Evolutionary conservation across 805 yeast species (phyloP).

Genomic region (Starmerella roubikii): DNA sequence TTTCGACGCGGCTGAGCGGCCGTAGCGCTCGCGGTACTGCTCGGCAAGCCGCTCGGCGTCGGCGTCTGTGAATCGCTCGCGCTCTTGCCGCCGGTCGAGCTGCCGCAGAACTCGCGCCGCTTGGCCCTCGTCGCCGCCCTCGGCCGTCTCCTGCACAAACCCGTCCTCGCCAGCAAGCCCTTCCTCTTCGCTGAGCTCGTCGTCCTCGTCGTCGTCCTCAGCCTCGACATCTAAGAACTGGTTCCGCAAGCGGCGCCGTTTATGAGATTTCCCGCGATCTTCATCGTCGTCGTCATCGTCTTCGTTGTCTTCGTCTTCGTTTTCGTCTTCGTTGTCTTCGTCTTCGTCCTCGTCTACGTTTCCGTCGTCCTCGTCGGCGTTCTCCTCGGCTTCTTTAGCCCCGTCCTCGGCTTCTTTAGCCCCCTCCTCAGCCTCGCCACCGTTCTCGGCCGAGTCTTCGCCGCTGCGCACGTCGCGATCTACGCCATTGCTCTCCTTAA

Average conservation of each 20-base stretch:
- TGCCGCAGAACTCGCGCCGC: slow-evolving; percentile 73
- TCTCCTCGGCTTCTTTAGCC: slow-evolving; percentile 30
- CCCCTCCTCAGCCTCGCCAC: slow-evolving; percentile 22
- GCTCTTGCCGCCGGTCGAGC: slow-evolving; percentile 51
- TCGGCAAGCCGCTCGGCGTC: slow-evolving; percentile 92
- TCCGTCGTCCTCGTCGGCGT: slow-evolving; percentile 36
- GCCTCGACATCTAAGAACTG: slow-evolving; percentile 97
- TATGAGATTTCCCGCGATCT: slow-evolving; percentile 34
- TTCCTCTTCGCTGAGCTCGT: slow-evolving; percentile 87
- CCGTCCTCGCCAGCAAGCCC: slow-evolving; percentile 65
- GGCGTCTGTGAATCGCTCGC: slow-evolving; percentile 72
- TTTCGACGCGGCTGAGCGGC: slow-evolving; percentile 66
- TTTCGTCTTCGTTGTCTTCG: slow-evolving; percentile 22
- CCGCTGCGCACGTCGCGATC: too few species aligned
- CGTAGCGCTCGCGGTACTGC: slow-evolving; percentile 81
- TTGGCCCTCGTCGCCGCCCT: slow-evolving; percentile 32
- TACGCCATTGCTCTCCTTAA: too few species aligned
- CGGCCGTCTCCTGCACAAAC: slow-evolving; percentile 41
- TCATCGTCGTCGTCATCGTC: slow-evolving; percentile 38
- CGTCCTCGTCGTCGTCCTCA: slow-evolving; percentile 96
- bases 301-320: slow-evolving; percentile 20
- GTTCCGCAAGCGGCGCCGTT: slow-evolving; percentile 42
- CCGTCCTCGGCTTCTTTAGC: slow-evolving; percentile 24
- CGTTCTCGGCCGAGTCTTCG: slow-evolving; percentile 24
- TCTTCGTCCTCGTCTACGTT: slow-evolving; percentile 22